Evolutionary conservation across 352 stramenopile species (phyloP).

Genomic region (Phytopythium vexans): DNA sequence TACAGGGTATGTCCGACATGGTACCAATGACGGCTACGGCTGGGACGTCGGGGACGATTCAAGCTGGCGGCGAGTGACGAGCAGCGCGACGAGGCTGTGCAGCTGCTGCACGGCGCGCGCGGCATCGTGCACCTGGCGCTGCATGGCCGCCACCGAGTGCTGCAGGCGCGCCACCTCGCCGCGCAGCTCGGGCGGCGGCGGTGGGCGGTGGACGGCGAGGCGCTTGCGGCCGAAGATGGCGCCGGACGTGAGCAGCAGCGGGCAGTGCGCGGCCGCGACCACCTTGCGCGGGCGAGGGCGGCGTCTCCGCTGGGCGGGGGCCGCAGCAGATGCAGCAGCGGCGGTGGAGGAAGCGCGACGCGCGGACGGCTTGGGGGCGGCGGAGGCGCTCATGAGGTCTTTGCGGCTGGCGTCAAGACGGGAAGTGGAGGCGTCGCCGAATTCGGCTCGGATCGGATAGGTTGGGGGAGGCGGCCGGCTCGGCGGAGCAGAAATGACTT

Average conservation of each 20-base stretch:
- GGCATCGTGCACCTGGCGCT: constrained; percentile 5
- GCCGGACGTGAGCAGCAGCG: constrained; percentile 1
- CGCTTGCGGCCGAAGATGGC: not conserved
- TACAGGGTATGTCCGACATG: too few species aligned
- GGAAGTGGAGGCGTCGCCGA: too few species aligned
- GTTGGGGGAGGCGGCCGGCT: not conserved
- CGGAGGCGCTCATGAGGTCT: too few species aligned
- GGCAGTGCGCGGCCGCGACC: too few species aligned
- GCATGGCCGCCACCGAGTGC: constrained; percentile 1
- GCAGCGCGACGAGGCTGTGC: constrained; percentile 3
- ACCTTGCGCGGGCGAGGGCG: too few species aligned
- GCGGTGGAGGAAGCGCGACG: too few species aligned
- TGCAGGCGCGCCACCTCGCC: constrained; percentile 3
- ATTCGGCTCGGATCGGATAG: too few species aligned
- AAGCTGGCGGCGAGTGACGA: not conserved
- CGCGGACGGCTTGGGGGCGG: too few species aligned
- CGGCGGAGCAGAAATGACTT: not conserved
- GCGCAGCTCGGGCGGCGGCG: not conserved
- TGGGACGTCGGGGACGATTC: not conserved
- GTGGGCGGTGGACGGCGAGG: not conserved
- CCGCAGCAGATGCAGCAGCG: too few species aligned
- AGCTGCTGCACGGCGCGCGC: constrained; percentile 6
- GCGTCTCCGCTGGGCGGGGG: too few species aligned
- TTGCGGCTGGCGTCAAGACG: too few species aligned
- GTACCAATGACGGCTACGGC: too few species aligned